These are phyloP conservation scores for Pyrenopolyporus hunteri DNA, from an alignment of 495 filamentous ascomycete species.

Conservation along the genomic window DNA sequence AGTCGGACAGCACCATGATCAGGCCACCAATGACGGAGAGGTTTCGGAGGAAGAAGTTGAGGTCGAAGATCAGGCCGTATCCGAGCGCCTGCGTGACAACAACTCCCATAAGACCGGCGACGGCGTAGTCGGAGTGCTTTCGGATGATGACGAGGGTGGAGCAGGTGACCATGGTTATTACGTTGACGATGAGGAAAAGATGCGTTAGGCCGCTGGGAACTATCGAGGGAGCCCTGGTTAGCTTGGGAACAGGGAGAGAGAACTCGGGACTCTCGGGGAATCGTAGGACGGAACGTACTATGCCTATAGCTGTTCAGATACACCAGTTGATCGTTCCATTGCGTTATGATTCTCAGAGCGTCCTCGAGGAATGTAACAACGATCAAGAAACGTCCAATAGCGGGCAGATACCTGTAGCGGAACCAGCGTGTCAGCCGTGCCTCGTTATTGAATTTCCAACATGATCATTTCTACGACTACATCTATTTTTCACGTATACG, in stretches of 20 bases:
- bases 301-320: constrained; percentile 93
- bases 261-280: neutral
- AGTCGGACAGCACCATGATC: constrained; percentile 97
- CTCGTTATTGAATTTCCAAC: neutral
- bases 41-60: constrained; percentile 99
- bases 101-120: constrained; percentile 85
- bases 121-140: constrained; percentile 89
- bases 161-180: constrained; percentile 84
- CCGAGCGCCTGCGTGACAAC: constrained; percentile 96
- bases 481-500: no score
- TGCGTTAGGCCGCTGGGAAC: constrained; percentile 91
- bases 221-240: constrained; percentile 46
- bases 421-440: constrained; percentile 32
- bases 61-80: constrained; percentile 97
- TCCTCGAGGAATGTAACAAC: constrained; percentile 99
- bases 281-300: constrained; percentile 64
- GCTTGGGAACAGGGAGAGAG: neutral
- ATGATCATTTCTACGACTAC: no score
- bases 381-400: constrained; percentile 95
- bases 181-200: constrained; percentile 89
- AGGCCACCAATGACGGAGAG: constrained; percentile 95
- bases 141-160: constrained; percentile 87
- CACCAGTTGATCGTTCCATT: constrained; percentile 94
- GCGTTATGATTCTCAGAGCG: constrained; percentile 92
- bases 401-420: constrained; percentile 80